These are phyloP conservation scores for Ramicandelaber brevisporus DNA, from an alignment of 192 early-diverging fungal genomes.

Conservation along the genomic window DNA sequence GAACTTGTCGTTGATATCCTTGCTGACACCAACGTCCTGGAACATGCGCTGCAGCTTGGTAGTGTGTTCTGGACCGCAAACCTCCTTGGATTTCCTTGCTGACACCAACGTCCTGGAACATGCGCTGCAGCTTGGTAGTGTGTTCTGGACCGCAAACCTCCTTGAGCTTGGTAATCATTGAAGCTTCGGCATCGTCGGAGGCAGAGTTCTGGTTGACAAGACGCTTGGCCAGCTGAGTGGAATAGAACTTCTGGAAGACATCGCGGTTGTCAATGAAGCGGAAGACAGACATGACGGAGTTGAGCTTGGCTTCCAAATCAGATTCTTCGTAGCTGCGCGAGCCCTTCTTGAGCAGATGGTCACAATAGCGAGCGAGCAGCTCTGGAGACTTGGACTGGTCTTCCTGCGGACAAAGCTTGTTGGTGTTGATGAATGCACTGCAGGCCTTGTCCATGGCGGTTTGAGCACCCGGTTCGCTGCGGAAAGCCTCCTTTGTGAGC, in stretches of 20 bases:
- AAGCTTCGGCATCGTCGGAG: constrained; percentile 75
- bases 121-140: constrained; percentile 76
- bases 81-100: constrained; percentile 78
- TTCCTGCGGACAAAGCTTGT: constrained; percentile 44
- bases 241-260: constrained; percentile 96
- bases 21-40: constrained; percentile 62
- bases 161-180: constrained; percentile 82
- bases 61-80: constrained; percentile 88
- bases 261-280: constrained; percentile 94
- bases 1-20: constrained; percentile 15
- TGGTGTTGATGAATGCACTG: constrained; percentile 79
- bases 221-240: constrained; percentile 76
- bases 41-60: constrained; percentile 91
- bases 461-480: constrained; percentile 62
- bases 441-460: constrained; percentile 84
- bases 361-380: constrained; percentile 72
- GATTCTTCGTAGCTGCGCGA: constrained; percentile 14
- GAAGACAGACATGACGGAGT: constrained; percentile 60
- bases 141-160: constrained; percentile 88
- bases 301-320: constrained; percentile 18
- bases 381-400: constrained; percentile 53
- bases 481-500: constrained; percentile 53
- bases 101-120: constrained; percentile 85
- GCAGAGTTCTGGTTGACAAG: constrained; percentile 72
- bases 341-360: constrained; percentile 68